phyloP scores from a whole-genome alignment of 164 flowering plant species.

The Liquidambar formosana region DNA sequence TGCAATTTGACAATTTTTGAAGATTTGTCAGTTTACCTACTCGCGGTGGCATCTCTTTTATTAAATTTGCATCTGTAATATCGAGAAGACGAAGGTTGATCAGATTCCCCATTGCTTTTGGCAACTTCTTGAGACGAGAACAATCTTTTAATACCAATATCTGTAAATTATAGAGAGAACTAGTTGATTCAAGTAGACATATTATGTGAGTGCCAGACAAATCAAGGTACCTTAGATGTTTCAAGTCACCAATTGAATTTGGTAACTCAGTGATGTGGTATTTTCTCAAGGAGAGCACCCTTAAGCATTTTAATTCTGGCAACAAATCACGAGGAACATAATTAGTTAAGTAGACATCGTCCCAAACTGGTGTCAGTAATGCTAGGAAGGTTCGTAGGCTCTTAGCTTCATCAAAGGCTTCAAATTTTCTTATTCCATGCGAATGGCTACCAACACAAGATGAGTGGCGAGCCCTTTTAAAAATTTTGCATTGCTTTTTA shows the following conservation, averaged over 20 bases:
- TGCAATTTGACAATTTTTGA: not conserved
- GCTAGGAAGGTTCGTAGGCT: conserved; percentile 30
- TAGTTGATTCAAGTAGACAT: conserved; percentile 3
- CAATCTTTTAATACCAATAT: conserved; percentile 5
- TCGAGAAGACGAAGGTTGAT: conserved; percentile 16
- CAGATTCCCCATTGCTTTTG: not conserved
- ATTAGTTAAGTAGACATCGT: too few species aligned
- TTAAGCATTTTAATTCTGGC: conserved; percentile 11
- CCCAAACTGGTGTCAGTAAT: not conserved
- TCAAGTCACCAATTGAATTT: conserved; percentile 14
- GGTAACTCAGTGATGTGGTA: conserved; percentile 5
- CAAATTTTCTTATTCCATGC: conserved; percentile 15
- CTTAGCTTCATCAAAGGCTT: conserved; percentile 4
- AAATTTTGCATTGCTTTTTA: not conserved
- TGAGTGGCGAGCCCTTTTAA: conserved; percentile 17
- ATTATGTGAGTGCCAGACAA: conserved; percentile 4
- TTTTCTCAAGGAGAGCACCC: conserved; percentile 21
- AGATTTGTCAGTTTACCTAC: conserved; percentile 1
- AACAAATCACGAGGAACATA: conserved; percentile 4
- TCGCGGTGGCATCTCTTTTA: not conserved
- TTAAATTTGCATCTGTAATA: not conserved
- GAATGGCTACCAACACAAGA: conserved; percentile 4
- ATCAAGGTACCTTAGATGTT: conserved; percentile 16
- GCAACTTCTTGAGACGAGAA: not conserved
- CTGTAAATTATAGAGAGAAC: conserved; percentile 10